phyloP scores from a whole-genome alignment of 176 grass and related monocot genomes.

The Miscanthus lutarioriparius region DNA sequence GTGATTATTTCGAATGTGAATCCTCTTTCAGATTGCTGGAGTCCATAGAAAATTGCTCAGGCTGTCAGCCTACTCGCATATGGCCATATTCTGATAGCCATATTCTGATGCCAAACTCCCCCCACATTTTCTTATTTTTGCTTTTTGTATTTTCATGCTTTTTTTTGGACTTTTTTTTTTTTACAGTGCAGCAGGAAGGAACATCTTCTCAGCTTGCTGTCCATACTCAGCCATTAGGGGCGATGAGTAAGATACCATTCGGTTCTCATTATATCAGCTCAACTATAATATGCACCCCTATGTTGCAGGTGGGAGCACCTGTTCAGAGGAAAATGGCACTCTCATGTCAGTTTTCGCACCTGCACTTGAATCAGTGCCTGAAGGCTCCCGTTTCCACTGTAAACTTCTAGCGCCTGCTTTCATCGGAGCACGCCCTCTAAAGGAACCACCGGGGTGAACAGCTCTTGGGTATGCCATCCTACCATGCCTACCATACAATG shows the following conservation, averaged over 20 bases:
- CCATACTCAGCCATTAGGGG: slow-evolving; percentile 23
- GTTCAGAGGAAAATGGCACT: slow-evolving; percentile 44
- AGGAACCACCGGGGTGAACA: slow-evolving; percentile 48
- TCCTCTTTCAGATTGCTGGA: slow-evolving; percentile 2
- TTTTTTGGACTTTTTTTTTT: slow-evolving; percentile 19
- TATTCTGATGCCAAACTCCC: background rate
- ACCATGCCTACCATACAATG: slow-evolving; percentile 55
- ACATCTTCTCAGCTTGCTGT: slow-evolving; percentile 27
- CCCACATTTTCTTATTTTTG: slow-evolving; percentile 9
- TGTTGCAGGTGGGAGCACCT: slow-evolving; percentile 50
- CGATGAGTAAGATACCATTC: background rate
- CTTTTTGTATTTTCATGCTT: slow-evolving; percentile 18
- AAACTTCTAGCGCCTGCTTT: slow-evolving; percentile 88
- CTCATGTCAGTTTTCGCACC: slow-evolving; percentile 46
- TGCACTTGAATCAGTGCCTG: slow-evolving; percentile 38
- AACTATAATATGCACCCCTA: slow-evolving; percentile 33
- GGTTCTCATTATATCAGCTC: slow-evolving; percentile 34
- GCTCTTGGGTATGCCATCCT: slow-evolving; percentile 68
- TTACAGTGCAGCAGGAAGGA: slow-evolving; percentile 41
- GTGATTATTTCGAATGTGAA: slow-evolving; percentile 20
- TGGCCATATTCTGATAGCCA: background rate
- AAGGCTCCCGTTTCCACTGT: slow-evolving; percentile 86
- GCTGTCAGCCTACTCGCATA: slow-evolving; percentile 9
- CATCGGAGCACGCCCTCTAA: slow-evolving; percentile 56
- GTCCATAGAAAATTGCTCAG: slow-evolving; percentile 23